Evolutionary conservation across 345 rosid genomes (phyloP), one percentile per base, ranked within the genome.

Genomic region (Theobroma cacao): DNA sequence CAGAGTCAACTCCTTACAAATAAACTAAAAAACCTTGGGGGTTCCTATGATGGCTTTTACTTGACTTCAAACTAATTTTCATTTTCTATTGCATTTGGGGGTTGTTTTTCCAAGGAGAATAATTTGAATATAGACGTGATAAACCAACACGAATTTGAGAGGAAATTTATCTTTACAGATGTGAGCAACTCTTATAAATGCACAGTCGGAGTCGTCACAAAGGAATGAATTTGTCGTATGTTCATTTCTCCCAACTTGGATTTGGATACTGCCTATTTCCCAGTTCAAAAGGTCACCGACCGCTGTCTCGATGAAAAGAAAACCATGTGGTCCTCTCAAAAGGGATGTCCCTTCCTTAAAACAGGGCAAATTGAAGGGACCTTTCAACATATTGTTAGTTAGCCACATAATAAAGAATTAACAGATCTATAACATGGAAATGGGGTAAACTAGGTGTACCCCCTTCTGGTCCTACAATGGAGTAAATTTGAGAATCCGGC

Each of bases 241-340:
- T 68, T 26, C n/a, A 43, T 68, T 71, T 28, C 41, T 33, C 52
- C 62, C 61, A 4, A 52, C 3, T 28, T 33, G 22, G 26, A 55
- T 13, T 14, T 20, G n/a, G n/a, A n/a, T 2, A 66, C 50, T 33
- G n/a, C 6, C 43, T 50, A 34, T 73, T 73, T 73, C 50, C n/a
- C 36, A 56, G 76, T 56, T n/a, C 22, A 52, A 68, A 68, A 55
- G 64, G 18, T 67, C 72, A 67, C 43, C 13, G 47, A 67, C 33
- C 70, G 4, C 12, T 72, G 64, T n/a, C 22, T 4, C 40, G 11
- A 48, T 52, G 40, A 72, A 72, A 56, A 6, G 33, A 40, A 3
- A 28, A 17, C n/a, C n/a, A 2, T 55, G 76, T 36, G 76, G 63
- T 73, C 76, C 76, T 74, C 62, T 4, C 17, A 7, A 56, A 74